Percentiles rank a stretch among this genome's conserved stretches.
Conservation (phyloP, 768 basidiomycete genomes). For the Crassisporium funariophilum region DNA sequence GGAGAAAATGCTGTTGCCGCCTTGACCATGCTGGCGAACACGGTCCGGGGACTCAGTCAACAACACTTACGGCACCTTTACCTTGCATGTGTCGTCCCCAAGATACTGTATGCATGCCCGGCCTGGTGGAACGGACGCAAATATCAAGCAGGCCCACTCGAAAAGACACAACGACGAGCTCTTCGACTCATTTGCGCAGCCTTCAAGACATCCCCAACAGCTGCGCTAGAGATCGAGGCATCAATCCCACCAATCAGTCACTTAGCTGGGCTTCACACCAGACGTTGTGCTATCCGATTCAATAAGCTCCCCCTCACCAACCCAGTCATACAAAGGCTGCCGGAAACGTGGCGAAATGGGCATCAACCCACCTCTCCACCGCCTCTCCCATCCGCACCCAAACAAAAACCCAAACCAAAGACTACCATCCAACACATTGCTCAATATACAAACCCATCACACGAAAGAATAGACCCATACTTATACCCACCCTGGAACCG, state of each 20-base stretch:
- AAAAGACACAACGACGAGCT: conserved; percentile 29
- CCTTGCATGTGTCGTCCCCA: conserved; percentile 29
- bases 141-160: conserved; percentile 21
- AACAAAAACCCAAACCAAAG: conserved; percentile 5
- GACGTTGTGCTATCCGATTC: conserved; percentile 21
- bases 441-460: conserved; percentile 8
- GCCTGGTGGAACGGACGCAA: conserved; percentile 33
- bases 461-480: conserved; percentile 22
- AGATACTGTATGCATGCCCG: conserved; percentile 34
- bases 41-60: conserved; percentile 33
- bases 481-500: conserved; percentile 23
- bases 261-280: conserved; percentile 8
- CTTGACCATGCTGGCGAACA: conserved; percentile 36
- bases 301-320: conserved; percentile 23
- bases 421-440: conserved; percentile 18
- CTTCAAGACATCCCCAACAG: conserved; percentile 32
- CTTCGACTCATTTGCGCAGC: conserved; percentile 33
- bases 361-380: conserved; percentile 12
- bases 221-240: conserved; percentile 34
- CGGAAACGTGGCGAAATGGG: conserved; percentile 15
- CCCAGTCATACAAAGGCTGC: conserved; percentile 22
- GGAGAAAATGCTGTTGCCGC: conserved; percentile 27
- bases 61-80: conserved; percentile 29
- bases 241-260: conserved; percentile 31
- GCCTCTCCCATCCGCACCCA: conserved; percentile 18